phyloP scores from a whole-genome alignment of 2,329 filamentous ascomycete genomes.

The Cryphonectria nitschkei region DNA sequence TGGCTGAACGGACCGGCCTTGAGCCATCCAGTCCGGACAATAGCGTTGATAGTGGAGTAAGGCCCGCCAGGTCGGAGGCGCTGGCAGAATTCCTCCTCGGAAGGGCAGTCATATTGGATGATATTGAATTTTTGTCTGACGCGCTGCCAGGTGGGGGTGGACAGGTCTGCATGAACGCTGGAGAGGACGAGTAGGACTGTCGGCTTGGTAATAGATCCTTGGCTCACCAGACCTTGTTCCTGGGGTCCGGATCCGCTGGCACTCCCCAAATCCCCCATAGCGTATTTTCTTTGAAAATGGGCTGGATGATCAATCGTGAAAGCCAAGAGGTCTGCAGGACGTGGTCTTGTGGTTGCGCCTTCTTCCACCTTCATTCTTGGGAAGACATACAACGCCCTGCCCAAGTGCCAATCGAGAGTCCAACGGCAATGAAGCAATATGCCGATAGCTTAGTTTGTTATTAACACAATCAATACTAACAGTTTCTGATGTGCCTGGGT shows the following conservation, averaged over 20 bases:
- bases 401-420: not conserved
- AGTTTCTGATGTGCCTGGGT: not conserved
- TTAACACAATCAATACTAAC: not conserved
- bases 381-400: not conserved
- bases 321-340: not conserved
- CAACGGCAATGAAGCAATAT: not conserved
- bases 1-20: slow-evolving; percentile 37
- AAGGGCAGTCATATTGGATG: slow-evolving; percentile 33
- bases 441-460: not conserved
- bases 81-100: slow-evolving; percentile 33
- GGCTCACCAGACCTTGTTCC: not conserved
- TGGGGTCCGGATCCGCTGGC: not conserved
- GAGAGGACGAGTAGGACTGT: slow-evolving; percentile 30
- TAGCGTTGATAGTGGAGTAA: slow-evolving; percentile 37
- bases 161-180: slow-evolving; percentile 21
- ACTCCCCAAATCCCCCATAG: not conserved
- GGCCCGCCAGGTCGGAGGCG: slow-evolving; percentile 36
- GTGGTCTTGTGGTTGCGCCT: not conserved
- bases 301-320: not conserved
- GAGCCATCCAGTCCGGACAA: slow-evolving; percentile 39
- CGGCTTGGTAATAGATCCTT: slow-evolving; percentile 9
- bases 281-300: not conserved
- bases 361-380: not conserved
- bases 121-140: slow-evolving; percentile 31
- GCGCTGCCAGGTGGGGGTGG: slow-evolving; percentile 23